A percentile compares a stretch with the other conserved stretches of the same genome.
phyloP scores from a whole-genome alignment of 768 basidiomycete genomes.

The Leucosporidium creatinivorum region DNA sequence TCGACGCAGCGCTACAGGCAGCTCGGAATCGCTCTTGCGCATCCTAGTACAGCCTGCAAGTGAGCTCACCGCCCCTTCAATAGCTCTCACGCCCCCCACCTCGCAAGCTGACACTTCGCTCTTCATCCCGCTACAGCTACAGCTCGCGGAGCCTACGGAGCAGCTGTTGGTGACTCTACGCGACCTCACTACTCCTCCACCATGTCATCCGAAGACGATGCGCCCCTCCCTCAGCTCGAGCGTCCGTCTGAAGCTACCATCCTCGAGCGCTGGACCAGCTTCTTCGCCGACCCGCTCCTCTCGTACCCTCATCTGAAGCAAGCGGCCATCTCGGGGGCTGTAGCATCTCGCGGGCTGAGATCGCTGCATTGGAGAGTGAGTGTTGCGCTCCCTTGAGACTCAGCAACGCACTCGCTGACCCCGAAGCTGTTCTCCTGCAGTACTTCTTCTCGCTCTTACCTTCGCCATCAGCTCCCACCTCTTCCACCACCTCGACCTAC shows the following conservation, averaged over 20 bases:
- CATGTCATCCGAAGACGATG: no score
- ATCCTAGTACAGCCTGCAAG: no score
- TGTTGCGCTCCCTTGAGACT: accelerated
- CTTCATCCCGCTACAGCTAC: no score
- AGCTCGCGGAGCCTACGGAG: no score
- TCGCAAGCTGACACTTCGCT: no score
- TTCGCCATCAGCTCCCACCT: slow-evolving; percentile 19
- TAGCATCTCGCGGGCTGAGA: slow-evolving; percentile 13
- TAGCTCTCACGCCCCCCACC: no score
- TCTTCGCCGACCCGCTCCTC: slow-evolving; percentile 22
- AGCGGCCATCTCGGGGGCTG: slow-evolving; percentile 6
- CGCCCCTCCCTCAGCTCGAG: neutral
- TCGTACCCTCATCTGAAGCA: slow-evolving; percentile 13
- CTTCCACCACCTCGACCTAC: slow-evolving; percentile 23
- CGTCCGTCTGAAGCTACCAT: neutral
- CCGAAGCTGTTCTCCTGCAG: slow-evolving; percentile 8
- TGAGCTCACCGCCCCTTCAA: no score
- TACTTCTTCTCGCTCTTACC: slow-evolving; percentile 29
- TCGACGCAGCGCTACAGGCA: no score
- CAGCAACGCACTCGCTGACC: slow-evolving; percentile 11
- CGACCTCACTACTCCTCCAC: no score
- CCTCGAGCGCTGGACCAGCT: slow-evolving; percentile 8
- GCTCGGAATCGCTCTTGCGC: no score
- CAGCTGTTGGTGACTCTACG: no score
- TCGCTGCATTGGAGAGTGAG: slow-evolving; percentile 34